These are phyloP conservation scores for Marasmius oreades DNA, from an alignment of 1,284 basidiomycete genomes.

Conservation along the genomic window DNA sequence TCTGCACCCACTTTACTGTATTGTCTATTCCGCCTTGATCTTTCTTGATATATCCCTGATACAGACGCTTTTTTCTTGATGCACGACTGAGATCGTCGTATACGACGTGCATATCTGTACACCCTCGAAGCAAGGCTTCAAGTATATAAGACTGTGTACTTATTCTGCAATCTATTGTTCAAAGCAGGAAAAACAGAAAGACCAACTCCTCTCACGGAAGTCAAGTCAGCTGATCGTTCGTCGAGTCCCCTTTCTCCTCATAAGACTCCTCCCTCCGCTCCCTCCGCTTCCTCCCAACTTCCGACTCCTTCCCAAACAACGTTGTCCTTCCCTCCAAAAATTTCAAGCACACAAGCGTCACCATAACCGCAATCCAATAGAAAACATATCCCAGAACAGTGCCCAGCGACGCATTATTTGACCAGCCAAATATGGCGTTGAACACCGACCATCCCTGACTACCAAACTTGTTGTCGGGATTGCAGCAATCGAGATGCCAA, in stretches of 20 bases:
- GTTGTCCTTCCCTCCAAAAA: conserved; percentile 42
- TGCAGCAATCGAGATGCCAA: conserved; percentile 86
- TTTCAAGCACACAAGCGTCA: conserved; percentile 65
- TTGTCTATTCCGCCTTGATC: conserved; percentile 41
- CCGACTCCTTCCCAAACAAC: not conserved
- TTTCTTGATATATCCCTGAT: conserved; percentile 12
- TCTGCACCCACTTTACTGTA: conserved; percentile 45
- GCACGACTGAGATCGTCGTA: no score
- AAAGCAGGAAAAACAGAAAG: no score
- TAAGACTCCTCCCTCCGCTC: not conserved
- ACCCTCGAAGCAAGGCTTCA: no score
- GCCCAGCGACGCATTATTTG: conserved; percentile 67
- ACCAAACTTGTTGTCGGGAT: conserved; percentile 56
- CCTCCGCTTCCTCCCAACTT: not conserved
- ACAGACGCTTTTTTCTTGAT: no score
- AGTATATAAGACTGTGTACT: no score
- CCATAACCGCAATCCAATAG: conserved; percentile 77
- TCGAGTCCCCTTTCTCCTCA: not conserved
- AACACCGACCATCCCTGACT: conserved; percentile 73
- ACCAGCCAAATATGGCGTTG: conserved; percentile 73
- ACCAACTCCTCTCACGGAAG: no score
- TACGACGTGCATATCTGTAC: no score
- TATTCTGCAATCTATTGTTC: no score
- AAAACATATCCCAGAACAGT: conserved; percentile 72
- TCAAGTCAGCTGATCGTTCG: no score